phyloP scores from a whole-genome alignment of 106 monocot genomes.

The Chionographis japonica region DNA sequence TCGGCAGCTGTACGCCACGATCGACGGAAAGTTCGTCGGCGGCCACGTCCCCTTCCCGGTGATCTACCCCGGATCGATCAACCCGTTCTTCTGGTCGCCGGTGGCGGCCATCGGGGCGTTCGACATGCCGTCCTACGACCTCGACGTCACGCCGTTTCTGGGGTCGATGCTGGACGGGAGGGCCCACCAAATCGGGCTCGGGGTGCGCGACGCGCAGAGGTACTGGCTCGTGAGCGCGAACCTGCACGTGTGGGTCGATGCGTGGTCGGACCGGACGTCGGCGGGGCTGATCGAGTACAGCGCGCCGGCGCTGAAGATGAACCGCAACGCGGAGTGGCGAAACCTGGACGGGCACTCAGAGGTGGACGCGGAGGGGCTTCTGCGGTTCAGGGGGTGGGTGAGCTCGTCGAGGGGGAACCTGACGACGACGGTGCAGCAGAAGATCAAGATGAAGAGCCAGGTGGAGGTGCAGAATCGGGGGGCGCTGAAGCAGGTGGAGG shows the following conservation, averaged over 20 bases:
- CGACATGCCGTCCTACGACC: conserved; percentile 20
- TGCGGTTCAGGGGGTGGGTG: conserved; percentile 26
- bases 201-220: conserved; percentile 13
- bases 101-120: conserved; percentile 15
- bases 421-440: conserved; percentile 12
- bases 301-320: not conserved
- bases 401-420: conserved; percentile 31
- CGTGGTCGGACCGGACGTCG: not conserved
- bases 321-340: conserved; percentile 1
- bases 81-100: conserved; percentile 15
- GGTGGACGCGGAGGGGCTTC: conserved; percentile 16
- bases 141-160: conserved; percentile 16
- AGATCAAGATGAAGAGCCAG: conserved; percentile 19
- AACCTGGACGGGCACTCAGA: conserved; percentile 23
- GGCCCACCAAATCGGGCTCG: conserved; percentile 13
- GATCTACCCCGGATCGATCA: conserved; percentile 7
- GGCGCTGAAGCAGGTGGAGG: conserved; percentile 3
- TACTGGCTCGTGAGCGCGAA: conserved; percentile 38
- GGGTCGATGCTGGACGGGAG: conserved; percentile 20
- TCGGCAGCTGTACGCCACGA: conserved; percentile 15
- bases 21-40: conserved; percentile 15
- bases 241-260: conserved; percentile 38
- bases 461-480: conserved; percentile 19
- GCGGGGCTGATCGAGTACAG: conserved; percentile 18
- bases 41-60: conserved; percentile 15